Conservation (phyloP, 306 rosid genomes). For the Vachellia collinsii region DNA sequence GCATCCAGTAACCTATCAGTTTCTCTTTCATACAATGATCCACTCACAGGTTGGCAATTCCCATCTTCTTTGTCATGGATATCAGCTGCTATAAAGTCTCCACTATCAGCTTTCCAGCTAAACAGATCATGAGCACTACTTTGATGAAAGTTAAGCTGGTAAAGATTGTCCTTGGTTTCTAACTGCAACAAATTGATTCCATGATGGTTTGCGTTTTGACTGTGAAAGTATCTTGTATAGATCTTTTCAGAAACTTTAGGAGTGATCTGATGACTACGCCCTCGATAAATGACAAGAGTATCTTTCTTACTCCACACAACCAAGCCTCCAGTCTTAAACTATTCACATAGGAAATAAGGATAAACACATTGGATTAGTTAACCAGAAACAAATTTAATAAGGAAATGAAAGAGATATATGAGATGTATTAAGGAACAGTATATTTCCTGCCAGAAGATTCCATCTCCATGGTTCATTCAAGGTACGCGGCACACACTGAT, state of each 20-base stretch:
- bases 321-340: slow-evolving; percentile 87
- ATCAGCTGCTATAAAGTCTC: slow-evolving; percentile 32
- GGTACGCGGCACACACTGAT: slow-evolving; percentile 13
- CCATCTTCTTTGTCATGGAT: slow-evolving; percentile 18
- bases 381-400: background rate
- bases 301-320: slow-evolving; percentile 80
- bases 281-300: slow-evolving; percentile 70
- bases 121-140: slow-evolving; percentile 32
- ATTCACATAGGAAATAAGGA: slow-evolving; percentile 37
- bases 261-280: slow-evolving; percentile 47
- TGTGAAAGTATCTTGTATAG: slow-evolving; percentile 28
- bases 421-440: background rate
- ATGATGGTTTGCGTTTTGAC: slow-evolving; percentile 30
- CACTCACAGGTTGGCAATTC: slow-evolving; percentile 38
- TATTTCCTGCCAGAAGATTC: slow-evolving; percentile 4
- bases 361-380: slow-evolving; percentile 33
- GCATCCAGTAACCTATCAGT: slow-evolving; percentile 76
- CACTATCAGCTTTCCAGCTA: slow-evolving; percentile 30
- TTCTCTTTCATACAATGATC: slow-evolving; percentile 84
- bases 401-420: background rate
- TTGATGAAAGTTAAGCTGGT: slow-evolving; percentile 30
- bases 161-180: slow-evolving; percentile 30
- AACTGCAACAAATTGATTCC: slow-evolving; percentile 37
- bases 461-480: slow-evolving; percentile 3
- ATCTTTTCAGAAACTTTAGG: slow-evolving; percentile 38